These are phyloP conservation scores for Entomophthora muscae DNA, from an alignment of 371 early-diverging fungal species.

Conservation along the genomic window DNA sequence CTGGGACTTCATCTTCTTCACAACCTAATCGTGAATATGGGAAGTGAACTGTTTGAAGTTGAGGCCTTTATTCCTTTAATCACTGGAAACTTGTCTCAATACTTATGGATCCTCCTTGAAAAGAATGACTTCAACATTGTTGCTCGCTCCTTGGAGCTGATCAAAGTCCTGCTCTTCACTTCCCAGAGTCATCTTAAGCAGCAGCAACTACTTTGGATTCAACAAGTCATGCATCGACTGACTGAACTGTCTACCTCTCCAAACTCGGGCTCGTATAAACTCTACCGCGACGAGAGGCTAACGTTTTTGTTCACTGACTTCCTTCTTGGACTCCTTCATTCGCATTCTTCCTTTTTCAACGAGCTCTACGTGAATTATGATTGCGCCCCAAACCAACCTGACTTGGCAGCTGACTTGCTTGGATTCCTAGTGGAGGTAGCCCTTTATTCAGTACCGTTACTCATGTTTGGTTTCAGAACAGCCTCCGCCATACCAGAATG, in stretches of 20 bases:
- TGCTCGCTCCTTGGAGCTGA: background rate
- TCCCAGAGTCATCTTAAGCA: constrained; percentile 6
- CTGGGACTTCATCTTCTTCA: constrained; percentile 66
- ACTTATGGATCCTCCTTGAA: constrained; percentile 41
- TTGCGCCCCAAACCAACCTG: constrained; percentile 28
- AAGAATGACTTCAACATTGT: background rate
- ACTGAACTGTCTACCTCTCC: constrained; percentile 16
- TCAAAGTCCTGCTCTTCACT: constrained; percentile 12
- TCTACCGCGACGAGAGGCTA: constrained; percentile 15
- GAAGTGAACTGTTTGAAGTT: constrained; percentile 53
- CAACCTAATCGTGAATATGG: constrained; percentile 69
- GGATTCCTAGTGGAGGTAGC: constrained; percentile 4
- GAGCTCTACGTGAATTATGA: constrained; percentile 92
- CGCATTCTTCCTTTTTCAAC: constrained; percentile 48
- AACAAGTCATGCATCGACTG: constrained; percentile 17
- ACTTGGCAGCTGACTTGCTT: background rate
- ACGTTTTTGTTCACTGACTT: constrained; percentile 1
- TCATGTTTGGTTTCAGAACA: background rate
- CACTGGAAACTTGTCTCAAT: constrained; percentile 68
- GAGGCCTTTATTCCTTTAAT: constrained; percentile 46
- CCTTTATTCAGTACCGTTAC: background rate
- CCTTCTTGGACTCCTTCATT: constrained; percentile 27
- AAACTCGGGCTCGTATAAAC: constrained; percentile 8
- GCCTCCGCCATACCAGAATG: background rate
- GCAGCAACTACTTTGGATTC: constrained; percentile 13